Conservation (phyloP, 495 filamentous ascomycete species). For the Aspergillus heteromorphus region DNA sequence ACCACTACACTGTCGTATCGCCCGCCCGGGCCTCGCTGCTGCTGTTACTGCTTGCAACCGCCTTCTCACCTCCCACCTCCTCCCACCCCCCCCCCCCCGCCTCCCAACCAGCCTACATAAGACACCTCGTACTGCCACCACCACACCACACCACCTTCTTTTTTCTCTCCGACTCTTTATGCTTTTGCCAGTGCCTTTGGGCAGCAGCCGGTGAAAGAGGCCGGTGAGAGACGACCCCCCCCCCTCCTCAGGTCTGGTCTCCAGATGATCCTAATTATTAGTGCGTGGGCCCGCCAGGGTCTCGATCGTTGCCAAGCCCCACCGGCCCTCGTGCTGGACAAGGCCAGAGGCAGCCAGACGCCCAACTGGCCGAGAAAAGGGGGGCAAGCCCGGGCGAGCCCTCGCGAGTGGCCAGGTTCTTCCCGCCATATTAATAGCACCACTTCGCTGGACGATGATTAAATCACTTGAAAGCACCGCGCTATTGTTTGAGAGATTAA, state of each 20-base stretch:
- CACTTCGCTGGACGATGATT: background rate
- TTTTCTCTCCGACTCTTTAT: slow-evolving; percentile 1
- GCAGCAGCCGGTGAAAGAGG: too few species aligned
- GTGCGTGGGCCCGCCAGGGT: slow-evolving; percentile 15
- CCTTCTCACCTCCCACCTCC: too few species aligned
- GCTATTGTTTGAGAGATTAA: background rate
- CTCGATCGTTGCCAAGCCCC: slow-evolving; percentile 20
- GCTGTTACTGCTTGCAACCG: too few species aligned
- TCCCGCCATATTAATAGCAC: background rate
- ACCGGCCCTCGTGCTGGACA: slow-evolving; percentile 6
- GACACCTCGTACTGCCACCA: too few species aligned
- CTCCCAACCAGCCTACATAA: too few species aligned
- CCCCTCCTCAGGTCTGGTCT: slow-evolving; percentile 4
- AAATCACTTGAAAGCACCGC: background rate
- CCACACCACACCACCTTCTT: background rate
- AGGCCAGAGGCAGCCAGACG: background rate
- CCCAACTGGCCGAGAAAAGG: background rate
- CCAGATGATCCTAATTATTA: slow-evolving; percentile 12
- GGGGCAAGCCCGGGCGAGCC: background rate
- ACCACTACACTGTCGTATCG: too few species aligned
- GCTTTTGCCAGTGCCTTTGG: background rate
- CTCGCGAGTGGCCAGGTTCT: background rate
- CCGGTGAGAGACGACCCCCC: too few species aligned
- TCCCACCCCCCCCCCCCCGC: too few species aligned
- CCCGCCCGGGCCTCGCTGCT: background rate